Conservation (phyloP, 306 rosid genomes). For the Lotus japonicus region DNA sequence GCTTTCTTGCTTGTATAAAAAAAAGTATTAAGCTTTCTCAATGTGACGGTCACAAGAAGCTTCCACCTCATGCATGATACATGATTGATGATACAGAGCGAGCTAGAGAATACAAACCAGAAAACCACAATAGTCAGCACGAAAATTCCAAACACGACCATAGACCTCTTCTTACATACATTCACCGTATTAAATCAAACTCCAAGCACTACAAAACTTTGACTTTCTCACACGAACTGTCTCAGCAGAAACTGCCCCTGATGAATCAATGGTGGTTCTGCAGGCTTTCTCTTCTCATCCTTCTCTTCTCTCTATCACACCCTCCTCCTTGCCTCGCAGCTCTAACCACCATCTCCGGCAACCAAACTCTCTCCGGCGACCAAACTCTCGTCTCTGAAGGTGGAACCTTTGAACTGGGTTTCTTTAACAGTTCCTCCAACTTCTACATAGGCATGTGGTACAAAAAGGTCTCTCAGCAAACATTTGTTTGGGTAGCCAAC, state of each 20-base stretch:
- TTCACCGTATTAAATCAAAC: not conserved
- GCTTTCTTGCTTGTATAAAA: too few relatives aligned
- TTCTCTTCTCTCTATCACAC: conserved; percentile 12
- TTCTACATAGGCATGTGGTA: conserved; percentile 66
- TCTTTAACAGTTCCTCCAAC: conserved; percentile 36
- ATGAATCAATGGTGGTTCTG: conserved; percentile 14
- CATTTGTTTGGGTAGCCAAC: conserved; percentile 63
- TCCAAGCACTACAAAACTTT: not conserved
- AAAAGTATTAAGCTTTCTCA: too few relatives aligned
- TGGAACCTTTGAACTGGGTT: conserved; percentile 44
- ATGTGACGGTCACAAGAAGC: too few relatives aligned
- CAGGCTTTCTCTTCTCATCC: conserved; percentile 16
- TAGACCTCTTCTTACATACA: not conserved
- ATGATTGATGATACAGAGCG: too few relatives aligned
- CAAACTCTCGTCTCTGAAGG: conserved; percentile 36
- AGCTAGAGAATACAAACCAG: too few relatives aligned
- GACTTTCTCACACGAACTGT: not conserved
- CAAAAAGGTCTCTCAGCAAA: conserved; percentile 4
- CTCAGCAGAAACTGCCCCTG: too few relatives aligned
- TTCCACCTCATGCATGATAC: not conserved
- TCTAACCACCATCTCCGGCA: conserved; percentile 25
- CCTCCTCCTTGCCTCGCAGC: conserved; percentile 21
- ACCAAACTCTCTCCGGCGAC: conserved; percentile 44
- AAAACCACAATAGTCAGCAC: too few relatives aligned
- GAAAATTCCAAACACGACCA: not conserved